Conservation (phyloP, 345 rosid species). For the Raphanus sativus region DNA sequence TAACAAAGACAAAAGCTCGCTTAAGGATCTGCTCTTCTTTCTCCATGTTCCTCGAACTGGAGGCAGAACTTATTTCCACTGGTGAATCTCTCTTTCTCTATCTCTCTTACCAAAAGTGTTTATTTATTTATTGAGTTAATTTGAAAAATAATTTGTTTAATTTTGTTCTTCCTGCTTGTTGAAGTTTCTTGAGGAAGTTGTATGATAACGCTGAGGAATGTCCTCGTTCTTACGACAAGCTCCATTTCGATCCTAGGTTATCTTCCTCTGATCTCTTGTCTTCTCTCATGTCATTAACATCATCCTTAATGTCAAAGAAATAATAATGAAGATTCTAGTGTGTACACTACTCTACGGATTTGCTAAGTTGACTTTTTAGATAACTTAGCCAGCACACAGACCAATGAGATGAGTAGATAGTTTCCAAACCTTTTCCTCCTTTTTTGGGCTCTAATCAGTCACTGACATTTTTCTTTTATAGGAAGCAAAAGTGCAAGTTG, state of each 20-base stretch:
- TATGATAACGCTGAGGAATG: conserved; percentile 70
- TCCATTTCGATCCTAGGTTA: conserved; percentile 95
- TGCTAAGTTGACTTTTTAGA: conserved; percentile 17
- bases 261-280: too few relatives aligned
- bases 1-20: conserved; percentile 57
- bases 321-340: too few relatives aligned
- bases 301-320: too few relatives aligned
- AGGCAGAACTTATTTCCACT: conserved; percentile 89
- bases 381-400: conserved; percentile 13
- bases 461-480: too few relatives aligned
- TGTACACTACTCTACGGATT: too few relatives aligned
- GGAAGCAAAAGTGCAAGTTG: conserved; percentile 76
- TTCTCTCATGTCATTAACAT: too few relatives aligned
- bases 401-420: not conserved
- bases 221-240: conserved; percentile 91
- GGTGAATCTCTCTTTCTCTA: conserved; percentile 43
- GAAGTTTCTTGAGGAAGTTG: conserved; percentile 87
- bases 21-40: conserved; percentile 79
- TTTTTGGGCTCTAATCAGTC: too few relatives aligned
- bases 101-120: not conserved
- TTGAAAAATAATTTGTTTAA: not conserved
- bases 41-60: conserved; percentile 97
- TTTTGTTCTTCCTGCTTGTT: conserved; percentile 19
- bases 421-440: not conserved
- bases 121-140: not conserved